Evolutionary conservation across 768 basidiomycete genomes (phyloP), one percentile per base, ranked within the genome.

Genomic region (Clitopilus hobsonii): DNA sequence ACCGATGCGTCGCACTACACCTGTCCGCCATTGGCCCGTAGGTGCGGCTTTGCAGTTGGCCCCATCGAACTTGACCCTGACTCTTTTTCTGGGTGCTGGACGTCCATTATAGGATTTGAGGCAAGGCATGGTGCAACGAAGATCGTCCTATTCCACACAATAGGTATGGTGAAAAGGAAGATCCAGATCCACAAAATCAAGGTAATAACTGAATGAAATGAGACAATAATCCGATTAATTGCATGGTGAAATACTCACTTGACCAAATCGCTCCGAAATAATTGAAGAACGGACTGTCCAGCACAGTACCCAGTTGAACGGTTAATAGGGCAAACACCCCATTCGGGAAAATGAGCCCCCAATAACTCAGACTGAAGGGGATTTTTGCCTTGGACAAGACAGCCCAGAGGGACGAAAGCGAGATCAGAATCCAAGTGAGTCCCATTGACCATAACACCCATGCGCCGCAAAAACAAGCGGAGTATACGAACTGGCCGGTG

Each of bases 331-430:
- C 73, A 60, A 76, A 82, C 3, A 80, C 79, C 5, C 73, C 82
- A 63, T 77, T 80, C 22, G 82, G 82, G 71, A 83, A 84, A 57
- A 83, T 69, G 16, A 77, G 68, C 4, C 80, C 82, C 81, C 82
- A 83, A 61, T 78, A 81, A 0, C 71, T 70, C 55, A 83, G 58
- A 6, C 72, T 67, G 58, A 83, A 82, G 0, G 70, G 69, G 5
- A 81, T 54, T n/a, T 61, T 59, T n/a, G 70, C 60, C 38, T 65
- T 58, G 54, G 56, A 67, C 16, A 67, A 11, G 18, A 71, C 69
- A 29, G 62, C 65, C 53, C 66, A 63, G 24, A 81, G 69, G 6
- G 74, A 74, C 53, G 69, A 64, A n/a, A 76, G 28, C 2, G 79
- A 75, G 18, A 82, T 69, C 50, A 69, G 54, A 45, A 78, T 68